These are phyloP conservation scores for Fraxinus floribunda DNA, from an alignment of 305 asterid species.

Conservation along the genomic window DNA sequence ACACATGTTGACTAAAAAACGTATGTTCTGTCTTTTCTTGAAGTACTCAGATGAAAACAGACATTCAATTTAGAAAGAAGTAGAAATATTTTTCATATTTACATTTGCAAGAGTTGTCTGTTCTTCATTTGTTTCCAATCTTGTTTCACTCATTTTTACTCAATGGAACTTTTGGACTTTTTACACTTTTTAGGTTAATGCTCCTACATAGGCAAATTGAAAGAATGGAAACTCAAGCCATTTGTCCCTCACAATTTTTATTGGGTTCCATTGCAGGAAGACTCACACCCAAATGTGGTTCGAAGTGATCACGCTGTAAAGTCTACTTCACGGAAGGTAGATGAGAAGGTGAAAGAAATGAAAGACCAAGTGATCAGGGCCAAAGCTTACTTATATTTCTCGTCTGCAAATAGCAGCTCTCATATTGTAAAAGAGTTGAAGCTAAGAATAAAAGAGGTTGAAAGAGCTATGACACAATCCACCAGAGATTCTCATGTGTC, in stretches of 20 bases:
- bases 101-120: background rate
- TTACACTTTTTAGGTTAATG: background rate
- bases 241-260: slow-evolving; percentile 5
- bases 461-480: slow-evolving; percentile 54
- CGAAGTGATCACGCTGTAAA: slow-evolving; percentile 34
- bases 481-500: slow-evolving; percentile 65
- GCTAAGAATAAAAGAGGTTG: slow-evolving; percentile 75
- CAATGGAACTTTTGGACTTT: background rate
- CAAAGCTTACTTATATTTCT: slow-evolving; percentile 59
- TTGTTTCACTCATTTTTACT: background rate
- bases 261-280: slow-evolving; percentile 46
- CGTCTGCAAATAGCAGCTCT: slow-evolving; percentile 62
- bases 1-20: background rate
- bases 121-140: background rate
- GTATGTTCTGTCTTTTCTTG: background rate
- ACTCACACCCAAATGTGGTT: slow-evolving; percentile 29
- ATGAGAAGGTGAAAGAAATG: slow-evolving; percentile 75
- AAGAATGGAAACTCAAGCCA: background rate
- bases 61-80: background rate
- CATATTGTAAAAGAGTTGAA: slow-evolving; percentile 79
- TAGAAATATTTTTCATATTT: background rate
- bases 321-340: slow-evolving; percentile 36
- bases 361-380: slow-evolving; percentile 85
- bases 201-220: background rate
- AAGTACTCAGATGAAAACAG: background rate